phyloP scores from a whole-genome alignment of 164 flowering plant genomes.

The Piper betle region DNA sequence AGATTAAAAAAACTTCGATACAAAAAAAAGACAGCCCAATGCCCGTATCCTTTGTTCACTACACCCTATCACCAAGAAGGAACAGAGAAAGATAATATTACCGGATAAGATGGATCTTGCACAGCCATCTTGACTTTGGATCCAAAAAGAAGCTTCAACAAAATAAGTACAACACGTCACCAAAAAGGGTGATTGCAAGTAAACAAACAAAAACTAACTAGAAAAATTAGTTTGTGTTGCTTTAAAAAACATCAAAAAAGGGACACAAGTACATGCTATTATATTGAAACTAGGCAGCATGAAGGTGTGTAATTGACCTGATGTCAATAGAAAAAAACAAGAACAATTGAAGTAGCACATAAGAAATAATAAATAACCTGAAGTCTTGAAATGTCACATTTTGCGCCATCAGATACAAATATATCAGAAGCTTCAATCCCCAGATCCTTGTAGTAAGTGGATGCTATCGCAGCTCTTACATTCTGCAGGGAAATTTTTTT shows the following conservation, averaged over 20 bases:
- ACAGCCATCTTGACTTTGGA: conserved; percentile 73
- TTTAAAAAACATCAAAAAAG: not conserved
- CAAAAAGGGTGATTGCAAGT: not conserved
- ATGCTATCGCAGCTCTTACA: conserved; percentile 64
- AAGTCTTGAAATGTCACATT: conserved; percentile 93
- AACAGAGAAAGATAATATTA: conserved; percentile 10
- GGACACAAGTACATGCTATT: not conserved
- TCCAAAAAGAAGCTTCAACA: conserved; percentile 66
- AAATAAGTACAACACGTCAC: not conserved
- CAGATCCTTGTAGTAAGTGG: conserved; percentile 48
- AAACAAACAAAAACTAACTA: not conserved
- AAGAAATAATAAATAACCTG: conserved; percentile 39
- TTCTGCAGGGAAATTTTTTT: conserved; percentile 27
- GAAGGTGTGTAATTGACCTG: not conserved
- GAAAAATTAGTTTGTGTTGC: not conserved
- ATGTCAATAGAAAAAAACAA: too few species aligned
- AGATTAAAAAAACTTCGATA: not conserved
- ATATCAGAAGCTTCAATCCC: conserved; percentile 71
- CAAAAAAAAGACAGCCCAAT: not conserved
- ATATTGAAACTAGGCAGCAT: not conserved
- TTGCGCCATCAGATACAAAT: conserved; percentile 97
- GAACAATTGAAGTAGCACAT: not conserved
- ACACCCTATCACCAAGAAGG: not conserved
- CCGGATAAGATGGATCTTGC: conserved; percentile 98
- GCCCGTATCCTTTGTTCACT: not conserved